Evolutionary conservation across 805 yeast species (phyloP), one percentile per base, ranked within the genome.

Genomic region (Candida insectorum): DNA sequence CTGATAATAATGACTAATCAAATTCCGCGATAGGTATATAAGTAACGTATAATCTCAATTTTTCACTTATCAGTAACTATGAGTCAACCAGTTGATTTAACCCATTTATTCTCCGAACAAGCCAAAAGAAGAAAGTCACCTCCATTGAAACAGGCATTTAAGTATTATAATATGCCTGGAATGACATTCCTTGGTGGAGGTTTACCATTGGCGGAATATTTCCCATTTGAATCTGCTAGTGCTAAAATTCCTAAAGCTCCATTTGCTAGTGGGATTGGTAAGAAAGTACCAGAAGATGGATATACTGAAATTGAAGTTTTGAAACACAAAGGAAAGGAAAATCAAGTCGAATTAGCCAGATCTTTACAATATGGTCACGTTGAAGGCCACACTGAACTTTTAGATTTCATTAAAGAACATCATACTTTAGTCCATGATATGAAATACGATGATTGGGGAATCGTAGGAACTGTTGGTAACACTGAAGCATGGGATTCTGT

Each of bases 151-250:
- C 64, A 77, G 24, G 94, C 95, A 12, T 86, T 91, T 70, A 79
- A 78, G 54, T 82, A 84, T 66, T 82, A 68, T 52, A 65, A 68
- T 26, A 72, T 76, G 43, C 96, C 95, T 21, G 77, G 81, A 33
- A 70, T 93, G 53, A 79, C 87, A 36, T 89, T 88, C 55, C 74
- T 91, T 36, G 97, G 97, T 35, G 98, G 97, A 49, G 98, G 98
- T 6, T 74, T 91, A 48, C 98, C 98, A 10, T 65, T 86, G 56
- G 67, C 96, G 16, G 91, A 84, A 43, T 84, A 85, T 62, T 91
- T 91, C 74, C 97, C 98, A 27, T 86, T 91, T 74, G 86, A 88
- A 50, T 75, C 78, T 45, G 57, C 91, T 37, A 56, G 71, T 15
- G 81, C 83, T 10, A 77, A 76, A 36, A 69, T 87, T 5, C 95